These are phyloP conservation scores for Melastoma malabathricum DNA, from an alignment of 345 rosid genomes.

Conservation along the genomic window DNA sequence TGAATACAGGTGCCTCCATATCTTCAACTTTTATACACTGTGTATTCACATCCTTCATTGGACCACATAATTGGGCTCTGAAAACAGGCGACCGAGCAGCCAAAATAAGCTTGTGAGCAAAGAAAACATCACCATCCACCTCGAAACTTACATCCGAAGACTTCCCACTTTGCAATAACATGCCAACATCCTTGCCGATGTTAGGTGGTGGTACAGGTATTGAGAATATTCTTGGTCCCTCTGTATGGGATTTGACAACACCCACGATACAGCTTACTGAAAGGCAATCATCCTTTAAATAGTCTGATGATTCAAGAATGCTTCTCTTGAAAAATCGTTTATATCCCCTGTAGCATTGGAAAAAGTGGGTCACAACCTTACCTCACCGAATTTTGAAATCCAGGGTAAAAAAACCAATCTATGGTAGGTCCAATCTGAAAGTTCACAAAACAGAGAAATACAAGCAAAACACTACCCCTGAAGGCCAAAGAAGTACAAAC, in stretches of 20 bases:
- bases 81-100: conserved; percentile 50
- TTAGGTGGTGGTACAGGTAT: conserved; percentile 32
- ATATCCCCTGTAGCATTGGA: conserved; percentile 43
- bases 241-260: conserved; percentile 45
- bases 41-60: conserved; percentile 47
- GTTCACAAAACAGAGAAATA: not conserved
- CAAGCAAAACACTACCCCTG: too few species aligned
- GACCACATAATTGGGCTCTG: conserved; percentile 49
- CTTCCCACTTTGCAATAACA: conserved; percentile 33
- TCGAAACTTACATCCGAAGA: conserved; percentile 41
- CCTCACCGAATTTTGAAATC: too few species aligned
- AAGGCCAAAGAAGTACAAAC: too few species aligned
- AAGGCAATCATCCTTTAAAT: conserved; percentile 39
- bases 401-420: not conserved
- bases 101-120: conserved; percentile 44
- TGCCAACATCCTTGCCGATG: conserved; percentile 32
- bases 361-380: conserved; percentile 1
- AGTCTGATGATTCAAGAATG: conserved; percentile 37
- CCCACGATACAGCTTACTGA: conserved; percentile 43
- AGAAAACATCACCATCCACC: conserved; percentile 34
- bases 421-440: not conserved
- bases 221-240: conserved; percentile 37
- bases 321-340: conserved; percentile 42
- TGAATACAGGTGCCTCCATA: conserved; percentile 37
- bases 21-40: conserved; percentile 35